A percentile compares a stretch with the other conserved stretches of the same genome.
phyloP scores from a whole-genome alignment of 169 alveolate genomes.

The Perkinsus chesapeaki region DNA sequence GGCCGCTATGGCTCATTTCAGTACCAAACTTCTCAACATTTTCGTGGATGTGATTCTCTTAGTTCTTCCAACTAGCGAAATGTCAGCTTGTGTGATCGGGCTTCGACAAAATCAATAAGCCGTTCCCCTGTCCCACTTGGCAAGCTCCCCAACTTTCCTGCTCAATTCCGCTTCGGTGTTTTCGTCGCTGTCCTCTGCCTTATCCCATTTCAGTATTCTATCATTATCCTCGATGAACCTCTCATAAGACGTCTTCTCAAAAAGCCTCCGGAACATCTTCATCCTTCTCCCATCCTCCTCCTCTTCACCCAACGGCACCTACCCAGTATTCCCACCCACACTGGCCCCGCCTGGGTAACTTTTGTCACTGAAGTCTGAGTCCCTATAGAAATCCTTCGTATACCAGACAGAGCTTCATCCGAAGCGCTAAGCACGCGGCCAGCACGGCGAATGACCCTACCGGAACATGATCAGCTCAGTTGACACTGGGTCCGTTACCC shows the following conservation, averaged over 20 bases:
- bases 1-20: too few species aligned
- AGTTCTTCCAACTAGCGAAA: too few species aligned
- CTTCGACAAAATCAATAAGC: background rate
- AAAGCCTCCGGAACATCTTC: background rate
- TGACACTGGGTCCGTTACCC: too few species aligned
- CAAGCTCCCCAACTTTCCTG: background rate
- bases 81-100: too few species aligned
- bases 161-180: background rate
- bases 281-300: background rate
- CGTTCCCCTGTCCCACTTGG: background rate
- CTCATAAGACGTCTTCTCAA: background rate
- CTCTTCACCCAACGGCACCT: background rate
- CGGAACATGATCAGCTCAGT: too few species aligned
- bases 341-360: background rate
- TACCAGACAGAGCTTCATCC: background rate
- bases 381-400: background rate
- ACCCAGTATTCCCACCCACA: background rate
- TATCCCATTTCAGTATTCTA: background rate
- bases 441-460: background rate
- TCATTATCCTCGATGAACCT: background rate
- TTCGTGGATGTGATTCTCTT: too few species aligned
- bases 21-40: too few species aligned
- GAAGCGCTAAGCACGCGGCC: background rate
- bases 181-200: background rate
- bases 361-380: background rate